Evolutionary conservation across 345 rosid genomes (phyloP), one percentile per base, ranked within the genome.

Genomic region (Sisymbrium altissimum): DNA sequence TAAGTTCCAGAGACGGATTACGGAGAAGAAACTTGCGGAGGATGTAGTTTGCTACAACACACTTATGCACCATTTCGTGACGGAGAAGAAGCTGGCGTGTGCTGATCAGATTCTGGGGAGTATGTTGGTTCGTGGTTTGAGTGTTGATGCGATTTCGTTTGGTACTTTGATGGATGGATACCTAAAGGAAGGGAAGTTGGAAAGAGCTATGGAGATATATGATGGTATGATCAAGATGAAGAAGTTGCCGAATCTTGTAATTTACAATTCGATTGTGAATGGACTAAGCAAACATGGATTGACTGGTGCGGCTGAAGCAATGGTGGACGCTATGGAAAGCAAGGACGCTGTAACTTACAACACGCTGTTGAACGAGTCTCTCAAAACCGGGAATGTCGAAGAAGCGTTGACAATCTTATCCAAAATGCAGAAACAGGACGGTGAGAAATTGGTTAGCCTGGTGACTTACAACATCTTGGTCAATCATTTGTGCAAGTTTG

Each of bases 121-220:
- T 63, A 86, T 91, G 86, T n/a, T 84, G 54, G 84, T 82, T 74
- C 81, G 19, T 14, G 90, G 93, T 50, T 70, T 87, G 67, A 69
- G 50, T 73, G 90, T 90, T 18, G 86, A 75, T 46, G 61, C 64
- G 14, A 57, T 85, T 66, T 85, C 93, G 3, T 91, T 87, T 40
- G 88, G 86, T 69, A 82, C 85, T 49, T 74, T 91, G 79, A 86
- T 91, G 8, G 81, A 88, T 38, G 87, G 88, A 23, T 78, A 87
- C 66, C 71, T 85, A 73, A 86, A 86, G 62, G 84, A 82, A 80
- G 88, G 93, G 38, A 79, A 77, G 48, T 30, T 89, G 49, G 83
- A 84, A 45, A 73, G n/a, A 59, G 89, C 97, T 3, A 36, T 84
- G 5, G 71, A 68, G 35, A 46, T 84, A 14, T 84, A 86, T 29